phyloP scores from a whole-genome alignment of 106 monocot genomes.

The Dioscorea alata region DNA sequence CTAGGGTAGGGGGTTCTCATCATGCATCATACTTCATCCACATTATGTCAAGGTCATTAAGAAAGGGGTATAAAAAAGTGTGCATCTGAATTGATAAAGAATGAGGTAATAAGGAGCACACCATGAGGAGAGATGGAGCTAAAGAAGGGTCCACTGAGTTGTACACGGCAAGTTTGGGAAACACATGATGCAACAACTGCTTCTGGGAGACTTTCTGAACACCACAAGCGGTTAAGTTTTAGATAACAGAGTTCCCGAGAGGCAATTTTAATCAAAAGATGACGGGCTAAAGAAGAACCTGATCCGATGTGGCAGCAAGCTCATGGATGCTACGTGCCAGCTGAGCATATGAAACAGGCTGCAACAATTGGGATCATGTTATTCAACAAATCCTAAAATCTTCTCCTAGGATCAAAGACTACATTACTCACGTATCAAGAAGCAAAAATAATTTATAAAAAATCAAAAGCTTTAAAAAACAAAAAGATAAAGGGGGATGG shows the following conservation, averaged over 20 bases:
- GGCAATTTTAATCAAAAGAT: slow-evolving; percentile 1
- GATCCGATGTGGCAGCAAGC: slow-evolving; percentile 83
- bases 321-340: slow-evolving; percentile 87
- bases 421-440: neutral
- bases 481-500: neutral
- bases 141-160: slow-evolving; percentile 97
- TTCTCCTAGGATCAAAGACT: neutral
- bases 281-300: slow-evolving; percentile 35
- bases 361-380: slow-evolving; percentile 5
- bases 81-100: too few species aligned
- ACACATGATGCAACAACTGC: slow-evolving; percentile 81
- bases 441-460: too few species aligned
- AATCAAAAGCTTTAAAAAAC: too few species aligned
- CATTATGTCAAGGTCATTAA: too few species aligned
- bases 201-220: slow-evolving; percentile 86
- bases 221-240: slow-evolving; percentile 1
- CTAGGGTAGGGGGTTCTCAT: too few species aligned
- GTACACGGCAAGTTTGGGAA: slow-evolving; percentile 97
- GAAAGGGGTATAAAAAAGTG: too few species aligned
- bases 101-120: slow-evolving; percentile 12
- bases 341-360: slow-evolving; percentile 92
- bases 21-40: too few species aligned
- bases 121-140: slow-evolving; percentile 97
- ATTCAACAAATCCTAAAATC: too few species aligned
- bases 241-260: neutral